Evolutionary conservation across 768 basidiomycete species (phyloP).

Genomic region (Lactarius evosmus): DNA sequence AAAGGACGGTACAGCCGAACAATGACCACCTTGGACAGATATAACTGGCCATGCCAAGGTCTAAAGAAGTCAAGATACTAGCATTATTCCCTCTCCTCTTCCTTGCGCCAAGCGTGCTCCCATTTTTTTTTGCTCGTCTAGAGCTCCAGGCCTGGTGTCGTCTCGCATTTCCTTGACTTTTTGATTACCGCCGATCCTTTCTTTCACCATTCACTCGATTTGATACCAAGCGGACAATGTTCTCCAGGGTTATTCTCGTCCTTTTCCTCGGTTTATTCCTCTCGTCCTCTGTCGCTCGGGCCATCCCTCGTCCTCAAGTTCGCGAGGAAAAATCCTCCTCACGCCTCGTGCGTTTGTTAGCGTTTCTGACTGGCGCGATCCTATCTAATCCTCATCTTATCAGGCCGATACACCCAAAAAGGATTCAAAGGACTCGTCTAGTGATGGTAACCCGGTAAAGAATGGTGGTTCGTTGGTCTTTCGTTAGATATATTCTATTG

Average conservation of each 20-base stretch:
- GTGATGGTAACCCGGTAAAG: neutral
- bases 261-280: neutral
- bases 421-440: neutral
- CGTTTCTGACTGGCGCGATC: neutral
- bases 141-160: constrained; percentile 12
- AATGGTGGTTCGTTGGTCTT: neutral
- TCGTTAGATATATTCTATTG: neutral
- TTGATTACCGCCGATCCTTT: neutral
- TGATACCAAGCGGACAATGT: constrained; percentile 4
- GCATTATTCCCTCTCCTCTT: neutral
- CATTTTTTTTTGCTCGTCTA: neutral
- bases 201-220: neutral
- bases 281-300: neutral
- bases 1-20: neutral
- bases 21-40: neutral
- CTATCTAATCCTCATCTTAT: constrained; percentile 1
- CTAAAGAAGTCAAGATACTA: neutral
- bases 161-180: neutral
- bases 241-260: constrained; percentile 1
- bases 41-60: neutral
- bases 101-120: neutral
- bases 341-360: neutral
- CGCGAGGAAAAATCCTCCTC: neutral
- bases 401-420: neutral
- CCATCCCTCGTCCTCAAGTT: constrained; percentile 35